A percentile compares a stretch with the other conserved stretches of the same genome.
These are phyloP conservation scores for Termitomyces sp. DNA, from an alignment of 768 basidiomycete genomes.

Conservation along the genomic window DNA sequence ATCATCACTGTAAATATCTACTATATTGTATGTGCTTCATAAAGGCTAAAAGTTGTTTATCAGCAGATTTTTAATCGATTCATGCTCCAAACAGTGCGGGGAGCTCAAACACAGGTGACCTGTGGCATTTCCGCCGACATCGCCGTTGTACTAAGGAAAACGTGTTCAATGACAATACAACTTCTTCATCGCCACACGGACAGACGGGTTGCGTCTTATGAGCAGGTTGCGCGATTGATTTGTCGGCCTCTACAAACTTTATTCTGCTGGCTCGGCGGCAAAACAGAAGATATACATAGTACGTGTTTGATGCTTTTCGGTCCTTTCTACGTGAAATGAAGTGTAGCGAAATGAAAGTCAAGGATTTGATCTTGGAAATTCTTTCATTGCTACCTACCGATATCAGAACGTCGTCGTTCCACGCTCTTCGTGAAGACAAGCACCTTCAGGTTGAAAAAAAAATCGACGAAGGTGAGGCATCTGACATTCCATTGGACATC, in stretches of 20 bases:
- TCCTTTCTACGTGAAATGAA: background rate
- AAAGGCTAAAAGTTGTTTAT: slow-evolving; percentile 8
- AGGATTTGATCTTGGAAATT: slow-evolving; percentile 26
- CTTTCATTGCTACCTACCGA: slow-evolving; percentile 19
- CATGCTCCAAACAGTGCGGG: slow-evolving; percentile 7
- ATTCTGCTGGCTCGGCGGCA: slow-evolving; percentile 21
- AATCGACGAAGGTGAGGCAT: slow-evolving; percentile 27
- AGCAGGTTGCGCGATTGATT: slow-evolving; percentile 15
- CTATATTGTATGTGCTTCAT: background rate
- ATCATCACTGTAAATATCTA: slow-evolving; percentile 10
- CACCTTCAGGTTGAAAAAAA: slow-evolving; percentile 20
- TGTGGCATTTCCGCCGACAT: slow-evolving; percentile 8
- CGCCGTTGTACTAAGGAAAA: slow-evolving; percentile 21
- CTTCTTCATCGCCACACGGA: slow-evolving; percentile 17
- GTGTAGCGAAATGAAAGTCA: slow-evolving; percentile 19
- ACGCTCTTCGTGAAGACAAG: slow-evolving; percentile 16
- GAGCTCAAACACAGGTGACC: slow-evolving; percentile 1
- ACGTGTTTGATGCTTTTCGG: background rate
- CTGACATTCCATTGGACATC: too few species aligned
- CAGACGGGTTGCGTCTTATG: slow-evolving; percentile 7
- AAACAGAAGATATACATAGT: slow-evolving; percentile 19
- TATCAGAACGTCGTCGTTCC: slow-evolving; percentile 15
- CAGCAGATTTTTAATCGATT: slow-evolving; percentile 21
- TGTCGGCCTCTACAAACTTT: slow-evolving; percentile 24
- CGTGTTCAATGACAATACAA: slow-evolving; percentile 23